These are phyloP conservation scores for Calonectria pseudoreteaudii DNA, from an alignment of 2,329 filamentous ascomycete genomes.

Conservation along the genomic window DNA sequence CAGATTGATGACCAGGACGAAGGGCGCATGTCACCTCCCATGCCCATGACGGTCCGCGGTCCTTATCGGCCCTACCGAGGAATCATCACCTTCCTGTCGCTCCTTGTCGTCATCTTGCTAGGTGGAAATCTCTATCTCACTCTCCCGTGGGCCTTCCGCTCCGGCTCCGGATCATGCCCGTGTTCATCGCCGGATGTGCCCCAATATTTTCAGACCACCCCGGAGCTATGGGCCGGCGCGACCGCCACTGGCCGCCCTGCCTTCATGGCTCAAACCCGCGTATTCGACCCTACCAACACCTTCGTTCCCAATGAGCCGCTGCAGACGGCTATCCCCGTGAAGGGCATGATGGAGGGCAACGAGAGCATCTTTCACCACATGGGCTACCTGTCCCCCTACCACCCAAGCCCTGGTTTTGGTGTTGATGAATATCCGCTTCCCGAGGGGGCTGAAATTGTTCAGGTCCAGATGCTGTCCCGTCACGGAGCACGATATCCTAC, in stretches of 20 bases:
- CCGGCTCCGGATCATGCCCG: constrained; percentile 42
- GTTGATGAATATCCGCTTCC: constrained; percentile 79
- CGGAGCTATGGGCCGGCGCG: constrained; percentile 72
- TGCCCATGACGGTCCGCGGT: constrained; percentile 30
- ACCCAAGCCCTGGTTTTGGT: constrained; percentile 78
- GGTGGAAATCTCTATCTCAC: constrained; percentile 52
- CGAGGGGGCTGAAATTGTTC: constrained; percentile 73
- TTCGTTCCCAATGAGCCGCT: constrained; percentile 78
- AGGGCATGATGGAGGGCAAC: constrained; percentile 66
- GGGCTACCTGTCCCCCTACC: constrained; percentile 76
- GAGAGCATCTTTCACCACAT: constrained; percentile 78
- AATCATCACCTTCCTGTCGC: constrained; percentile 47
- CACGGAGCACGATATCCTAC: constrained; percentile 82
- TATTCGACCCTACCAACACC: constrained; percentile 72
- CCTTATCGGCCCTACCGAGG: constrained; percentile 45
- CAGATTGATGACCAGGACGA: constrained; percentile 32
- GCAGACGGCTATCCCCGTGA: constrained; percentile 77
- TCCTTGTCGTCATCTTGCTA: constrained; percentile 51
- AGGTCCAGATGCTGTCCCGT: constrained; percentile 78
- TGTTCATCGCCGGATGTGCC: constrained; percentile 59
- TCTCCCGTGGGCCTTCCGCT: constrained; percentile 47
- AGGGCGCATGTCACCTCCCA: constrained; percentile 28
- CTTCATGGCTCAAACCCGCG: constrained; percentile 78
- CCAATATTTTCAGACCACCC: constrained; percentile 72
- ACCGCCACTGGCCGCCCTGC: constrained; percentile 77